These are phyloP conservation scores for Gastrolobium bilobum DNA, from an alignment of 306 rosid species.

Conservation along the genomic window DNA sequence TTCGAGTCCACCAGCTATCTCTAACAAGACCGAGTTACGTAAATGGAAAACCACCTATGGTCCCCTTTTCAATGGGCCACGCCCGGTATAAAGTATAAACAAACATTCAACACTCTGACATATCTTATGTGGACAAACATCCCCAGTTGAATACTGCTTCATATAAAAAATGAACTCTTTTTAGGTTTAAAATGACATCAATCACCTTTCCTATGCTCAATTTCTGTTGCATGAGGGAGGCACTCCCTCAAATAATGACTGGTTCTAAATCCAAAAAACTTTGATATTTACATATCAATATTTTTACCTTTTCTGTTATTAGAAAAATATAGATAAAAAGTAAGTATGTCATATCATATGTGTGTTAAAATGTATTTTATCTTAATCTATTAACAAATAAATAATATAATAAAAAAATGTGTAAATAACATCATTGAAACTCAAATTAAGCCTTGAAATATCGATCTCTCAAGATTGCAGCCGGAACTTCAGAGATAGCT, in stretches of 20 bases:
- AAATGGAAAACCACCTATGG: slow-evolving; percentile 6
- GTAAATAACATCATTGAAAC: background rate
- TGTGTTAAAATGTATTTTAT: too few relatives aligned
- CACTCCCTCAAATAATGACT: background rate
- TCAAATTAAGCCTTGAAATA: background rate
- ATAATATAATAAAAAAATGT: background rate
- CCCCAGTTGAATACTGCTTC: background rate
- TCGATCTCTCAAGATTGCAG: background rate
- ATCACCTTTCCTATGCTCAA: slow-evolving; percentile 19
- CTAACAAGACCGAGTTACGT: background rate
- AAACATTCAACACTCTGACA: background rate
- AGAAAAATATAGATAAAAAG: too few relatives aligned
- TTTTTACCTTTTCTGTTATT: background rate
- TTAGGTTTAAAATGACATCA: background rate
- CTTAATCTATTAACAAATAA: too few relatives aligned
- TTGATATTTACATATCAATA: background rate
- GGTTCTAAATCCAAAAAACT: background rate
- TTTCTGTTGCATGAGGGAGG: background rate
- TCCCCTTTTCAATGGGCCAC: slow-evolving; percentile 3
- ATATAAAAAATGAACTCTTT: background rate
- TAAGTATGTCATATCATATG: too few relatives aligned
- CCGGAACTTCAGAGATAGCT: background rate
- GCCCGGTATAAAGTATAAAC: background rate
- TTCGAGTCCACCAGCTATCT: background rate
- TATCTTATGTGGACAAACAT: slow-evolving; percentile 25